Percentiles rank a stretch among this genome's conserved stretches.
phyloP scores from a whole-genome alignment of 805 yeast species.

The Citeromyces matritensis region DNA sequence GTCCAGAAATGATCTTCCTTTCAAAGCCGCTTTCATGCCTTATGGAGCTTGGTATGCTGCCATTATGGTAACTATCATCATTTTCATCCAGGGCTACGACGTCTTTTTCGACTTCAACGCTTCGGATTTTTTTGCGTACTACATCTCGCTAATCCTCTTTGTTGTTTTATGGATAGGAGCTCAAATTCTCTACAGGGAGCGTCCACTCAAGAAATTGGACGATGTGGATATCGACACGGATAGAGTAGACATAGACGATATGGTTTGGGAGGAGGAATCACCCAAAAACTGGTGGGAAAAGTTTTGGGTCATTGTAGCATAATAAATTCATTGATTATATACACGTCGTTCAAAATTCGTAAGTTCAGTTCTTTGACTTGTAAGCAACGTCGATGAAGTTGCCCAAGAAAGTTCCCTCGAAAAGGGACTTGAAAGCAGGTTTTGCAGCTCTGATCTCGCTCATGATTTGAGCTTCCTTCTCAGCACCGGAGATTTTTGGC shows the following conservation, averaged over 20 bases:
- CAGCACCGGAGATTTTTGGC: conserved; percentile 15
- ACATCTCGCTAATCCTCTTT: conserved; percentile 53
- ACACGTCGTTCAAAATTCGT: not conserved
- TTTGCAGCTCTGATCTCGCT: conserved; percentile 17
- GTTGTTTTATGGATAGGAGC: conserved; percentile 32
- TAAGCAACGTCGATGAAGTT: conserved; percentile 15
- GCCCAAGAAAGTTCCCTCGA: conserved; percentile 13
- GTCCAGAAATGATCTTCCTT: conserved; percentile 56
- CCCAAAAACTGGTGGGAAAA: conserved; percentile 40
- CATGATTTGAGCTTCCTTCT: conserved; percentile 22
- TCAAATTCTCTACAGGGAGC: conserved; percentile 32
- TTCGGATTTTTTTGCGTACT: conserved; percentile 50
- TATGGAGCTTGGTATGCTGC: conserved; percentile 48
- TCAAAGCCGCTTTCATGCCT: conserved; percentile 61
- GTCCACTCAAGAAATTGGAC: conserved; percentile 30
- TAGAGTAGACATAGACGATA: conserved; percentile 45
- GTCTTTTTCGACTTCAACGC: conserved; percentile 44
- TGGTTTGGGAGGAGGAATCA: conserved; percentile 41
- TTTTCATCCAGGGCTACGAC: conserved; percentile 58
- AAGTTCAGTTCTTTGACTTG: conserved; percentile 4
- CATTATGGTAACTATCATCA: conserved; percentile 35
- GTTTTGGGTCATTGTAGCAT: conserved; percentile 30
- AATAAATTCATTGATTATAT: not conserved
- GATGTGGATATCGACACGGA: conserved; percentile 60
- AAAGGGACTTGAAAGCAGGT: conserved; percentile 8